Evolutionary conservation across 208 protist genomes (phyloP).

Genomic region (Leishmania tropica): DNA sequence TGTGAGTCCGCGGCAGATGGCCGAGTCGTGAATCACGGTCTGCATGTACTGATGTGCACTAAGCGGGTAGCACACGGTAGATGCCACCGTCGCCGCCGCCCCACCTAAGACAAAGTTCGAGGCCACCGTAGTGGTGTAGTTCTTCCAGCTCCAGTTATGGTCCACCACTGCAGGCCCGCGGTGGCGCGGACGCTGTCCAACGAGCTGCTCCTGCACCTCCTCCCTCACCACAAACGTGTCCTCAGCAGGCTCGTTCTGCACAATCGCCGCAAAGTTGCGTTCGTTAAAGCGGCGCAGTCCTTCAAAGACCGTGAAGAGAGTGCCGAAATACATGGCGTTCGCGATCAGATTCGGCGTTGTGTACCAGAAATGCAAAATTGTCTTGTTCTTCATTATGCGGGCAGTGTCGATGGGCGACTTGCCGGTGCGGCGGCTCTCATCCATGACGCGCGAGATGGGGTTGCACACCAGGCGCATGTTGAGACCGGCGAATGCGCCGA

Average conservation of each 20-base stretch:
- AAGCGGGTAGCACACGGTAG: conserved; percentile 87
- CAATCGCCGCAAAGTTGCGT: conserved; percentile 63
- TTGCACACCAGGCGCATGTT: conserved; percentile 89
- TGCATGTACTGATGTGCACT: conserved; percentile 89
- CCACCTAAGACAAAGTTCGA: conserved; percentile 79
- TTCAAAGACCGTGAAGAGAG: conserved; percentile 87
- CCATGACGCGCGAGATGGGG: conserved; percentile 79
- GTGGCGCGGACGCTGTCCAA: not conserved
- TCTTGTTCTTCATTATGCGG: conserved; percentile 77
- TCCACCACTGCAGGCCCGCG: conserved; percentile 19
- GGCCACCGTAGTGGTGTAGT: conserved; percentile 60
- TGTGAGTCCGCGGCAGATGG: conserved; percentile 81
- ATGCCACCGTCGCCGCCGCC: conserved; percentile 75
- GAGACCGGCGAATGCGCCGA: conserved; percentile 74
- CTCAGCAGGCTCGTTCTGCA: conserved; percentile 14
- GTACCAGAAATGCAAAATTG: conserved; percentile 91
- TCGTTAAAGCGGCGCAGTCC: conserved; percentile 87
- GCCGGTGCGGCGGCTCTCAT: conserved; percentile 83
- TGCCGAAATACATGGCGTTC: conserved; percentile 89
- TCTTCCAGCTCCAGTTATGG: conserved; percentile 57
- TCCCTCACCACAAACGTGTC: conserved; percentile 13
- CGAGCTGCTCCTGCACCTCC: conserved; percentile 19
- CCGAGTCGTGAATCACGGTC: conserved; percentile 91
- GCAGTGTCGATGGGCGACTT: conserved; percentile 50
- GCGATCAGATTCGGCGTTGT: conserved; percentile 77